These are phyloP conservation scores for Aureobasidium sp. DNA, from an alignment of 2,329 filamentous ascomycete species.

Conservation along the genomic window DNA sequence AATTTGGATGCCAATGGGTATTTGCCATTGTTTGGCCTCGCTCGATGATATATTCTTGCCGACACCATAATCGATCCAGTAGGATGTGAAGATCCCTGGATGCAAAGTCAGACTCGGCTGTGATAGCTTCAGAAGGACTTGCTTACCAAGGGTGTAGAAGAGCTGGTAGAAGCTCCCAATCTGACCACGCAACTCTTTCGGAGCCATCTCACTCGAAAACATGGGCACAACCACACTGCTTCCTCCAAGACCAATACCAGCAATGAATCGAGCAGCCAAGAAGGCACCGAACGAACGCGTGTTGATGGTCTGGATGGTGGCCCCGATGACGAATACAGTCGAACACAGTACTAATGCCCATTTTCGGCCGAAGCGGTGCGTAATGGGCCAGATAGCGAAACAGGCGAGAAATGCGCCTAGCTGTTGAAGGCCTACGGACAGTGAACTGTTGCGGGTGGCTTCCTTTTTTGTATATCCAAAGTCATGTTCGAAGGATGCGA, in stretches of 20 bases:
- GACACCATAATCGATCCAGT: constrained; percentile 61
- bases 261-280: constrained; percentile 53
- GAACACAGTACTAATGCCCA: constrained; percentile 51
- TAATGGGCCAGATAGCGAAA: constrained; percentile 55
- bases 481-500: constrained; percentile 48
- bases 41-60: constrained; percentile 38
- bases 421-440: constrained; percentile 57
- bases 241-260: constrained; percentile 55
- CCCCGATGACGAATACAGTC: constrained; percentile 44
- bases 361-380: constrained; percentile 51
- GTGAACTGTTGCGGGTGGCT: constrained; percentile 47
- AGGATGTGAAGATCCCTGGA: constrained; percentile 51
- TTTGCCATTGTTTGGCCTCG: constrained; percentile 56
- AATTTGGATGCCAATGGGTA: constrained; percentile 60
- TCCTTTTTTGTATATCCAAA: constrained; percentile 46
- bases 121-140: neutral
- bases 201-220: constrained; percentile 46
- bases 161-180: constrained; percentile 60
- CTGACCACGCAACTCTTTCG: constrained; percentile 51
- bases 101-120: neutral
- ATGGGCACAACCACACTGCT: constrained; percentile 50
- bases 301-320: constrained; percentile 54
- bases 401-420: constrained; percentile 60
- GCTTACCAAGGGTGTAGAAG: constrained; percentile 51
- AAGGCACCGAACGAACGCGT: constrained; percentile 49